Evolutionary conservation across 192 early-diverging fungal species (phyloP).

Genomic region (Backusella sp.): DNA sequence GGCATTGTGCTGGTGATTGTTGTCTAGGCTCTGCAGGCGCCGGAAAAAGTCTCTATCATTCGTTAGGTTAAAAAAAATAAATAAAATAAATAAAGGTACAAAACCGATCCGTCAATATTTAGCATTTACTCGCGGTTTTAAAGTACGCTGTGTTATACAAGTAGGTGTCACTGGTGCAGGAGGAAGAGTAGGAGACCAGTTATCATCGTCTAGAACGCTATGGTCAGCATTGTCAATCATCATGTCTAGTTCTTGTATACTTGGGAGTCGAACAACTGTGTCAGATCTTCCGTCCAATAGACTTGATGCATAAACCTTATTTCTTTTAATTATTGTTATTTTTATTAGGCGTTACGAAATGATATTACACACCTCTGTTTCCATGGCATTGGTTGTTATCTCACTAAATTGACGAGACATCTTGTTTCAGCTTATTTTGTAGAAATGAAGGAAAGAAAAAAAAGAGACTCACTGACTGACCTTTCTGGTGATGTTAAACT

Average conservation of each 20-base stretch:
- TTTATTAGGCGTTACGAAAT: background rate
- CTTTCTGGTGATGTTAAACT: background rate
- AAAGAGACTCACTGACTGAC: background rate
- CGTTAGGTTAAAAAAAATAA: conserved; percentile 1
- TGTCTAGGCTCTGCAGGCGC: background rate
- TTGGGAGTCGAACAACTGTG: background rate
- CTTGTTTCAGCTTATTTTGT: background rate
- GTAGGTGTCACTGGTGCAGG: background rate
- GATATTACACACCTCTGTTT: background rate
- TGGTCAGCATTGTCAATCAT: conserved; percentile 5
- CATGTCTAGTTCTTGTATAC: conserved; percentile 13
- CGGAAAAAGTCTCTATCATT: background rate
- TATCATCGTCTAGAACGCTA: background rate
- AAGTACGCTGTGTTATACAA: conserved; percentile 5
- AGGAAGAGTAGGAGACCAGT: background rate
- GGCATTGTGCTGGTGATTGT: background rate
- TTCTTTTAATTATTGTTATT: background rate
- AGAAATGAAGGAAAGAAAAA: background rate
- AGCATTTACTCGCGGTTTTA: background rate
- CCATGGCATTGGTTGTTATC: background rate
- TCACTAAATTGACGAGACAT: background rate
- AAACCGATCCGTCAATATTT: background rate
- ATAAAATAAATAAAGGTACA: background rate
- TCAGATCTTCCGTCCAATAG: conserved; percentile 8
- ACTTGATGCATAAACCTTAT: conserved; percentile 2